A percentile compares a stretch with the other conserved stretches of the same genome.
Evolutionary conservation across 129 eudicot species (phyloP).

Genomic region (Artemisia argyi): DNA sequence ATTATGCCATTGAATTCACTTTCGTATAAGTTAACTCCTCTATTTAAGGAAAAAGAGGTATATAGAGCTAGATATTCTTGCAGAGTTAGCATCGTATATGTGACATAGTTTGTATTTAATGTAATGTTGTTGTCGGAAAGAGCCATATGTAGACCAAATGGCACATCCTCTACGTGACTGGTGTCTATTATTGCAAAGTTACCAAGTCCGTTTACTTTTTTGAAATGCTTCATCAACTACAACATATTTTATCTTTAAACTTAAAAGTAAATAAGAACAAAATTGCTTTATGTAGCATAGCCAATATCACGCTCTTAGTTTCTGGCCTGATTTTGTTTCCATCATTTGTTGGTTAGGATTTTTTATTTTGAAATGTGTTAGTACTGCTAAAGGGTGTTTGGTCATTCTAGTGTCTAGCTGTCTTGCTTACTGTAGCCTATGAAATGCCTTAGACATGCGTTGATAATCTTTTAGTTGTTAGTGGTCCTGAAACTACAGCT

Average conservation of each 20-base stretch:
- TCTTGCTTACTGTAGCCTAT: no score
- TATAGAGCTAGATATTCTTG: neutral
- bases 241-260: neutral
- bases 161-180: neutral
- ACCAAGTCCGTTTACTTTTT: neutral
- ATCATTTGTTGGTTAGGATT: no score
- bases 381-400: no score
- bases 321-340: no score
- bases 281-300: neutral
- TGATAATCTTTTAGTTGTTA: no score
- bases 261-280: neutral
- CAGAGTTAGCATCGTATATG: neutral
- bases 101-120: slow-evolving; percentile 13
- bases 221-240: neutral
- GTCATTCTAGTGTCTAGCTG: no score
- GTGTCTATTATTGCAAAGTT: neutral
- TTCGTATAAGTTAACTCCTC: neutral
- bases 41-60: neutral
- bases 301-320: no score
- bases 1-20: slow-evolving; percentile 9
- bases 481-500: no score
- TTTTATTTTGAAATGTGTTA: no score
- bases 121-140: slow-evolving; percentile 13
- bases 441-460: no score
- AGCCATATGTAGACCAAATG: slow-evolving; percentile 2